Evolutionary conservation across 202 grass and related monocot genomes (phyloP).

Genomic region (Brachypodium distachyon): DNA sequence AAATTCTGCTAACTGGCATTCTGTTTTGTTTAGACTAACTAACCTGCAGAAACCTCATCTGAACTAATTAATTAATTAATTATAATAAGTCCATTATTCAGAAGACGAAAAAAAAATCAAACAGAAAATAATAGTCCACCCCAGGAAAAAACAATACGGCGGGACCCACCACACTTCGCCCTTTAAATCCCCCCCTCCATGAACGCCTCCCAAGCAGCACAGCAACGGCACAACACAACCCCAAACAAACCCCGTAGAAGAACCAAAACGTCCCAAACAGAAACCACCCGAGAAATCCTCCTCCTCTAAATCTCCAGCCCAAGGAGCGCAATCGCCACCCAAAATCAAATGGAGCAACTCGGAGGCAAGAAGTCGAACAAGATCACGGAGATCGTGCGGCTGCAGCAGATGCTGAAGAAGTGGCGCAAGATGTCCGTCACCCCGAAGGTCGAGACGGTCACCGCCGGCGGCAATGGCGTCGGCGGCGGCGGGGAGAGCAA

Average conservation of each 20-base stretch:
- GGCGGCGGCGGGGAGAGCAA: slow-evolving; percentile 41
- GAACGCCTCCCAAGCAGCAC: slow-evolving; percentile 22
- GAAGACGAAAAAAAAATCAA: background rate
- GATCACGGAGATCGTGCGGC: slow-evolving; percentile 84
- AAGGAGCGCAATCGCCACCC: too few relatives aligned
- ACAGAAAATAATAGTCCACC: background rate
- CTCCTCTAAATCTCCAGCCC: background rate
- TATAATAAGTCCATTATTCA: background rate
- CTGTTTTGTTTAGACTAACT: background rate
- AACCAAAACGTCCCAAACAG: background rate
- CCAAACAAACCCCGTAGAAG: background rate
- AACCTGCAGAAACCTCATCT: background rate
- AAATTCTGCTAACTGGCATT: slow-evolving; percentile 15
- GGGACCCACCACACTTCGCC: background rate
- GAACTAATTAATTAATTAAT: background rate
- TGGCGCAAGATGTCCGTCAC: slow-evolving; percentile 90
- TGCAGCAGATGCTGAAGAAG: slow-evolving; percentile 89
- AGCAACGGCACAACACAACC: background rate
- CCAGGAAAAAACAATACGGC: background rate
- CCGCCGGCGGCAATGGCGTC: background rate
- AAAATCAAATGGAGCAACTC: slow-evolving; percentile 51
- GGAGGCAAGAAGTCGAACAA: slow-evolving; percentile 78
- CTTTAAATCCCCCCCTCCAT: slow-evolving; percentile 33
- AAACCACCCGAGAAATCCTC: background rate
- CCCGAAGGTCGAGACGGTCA: slow-evolving; percentile 16